Percentiles rank a stretch among this genome's conserved stretches.
Conservation (phyloP, 129 eudicot species). For the Erigeron canadensis region DNA sequence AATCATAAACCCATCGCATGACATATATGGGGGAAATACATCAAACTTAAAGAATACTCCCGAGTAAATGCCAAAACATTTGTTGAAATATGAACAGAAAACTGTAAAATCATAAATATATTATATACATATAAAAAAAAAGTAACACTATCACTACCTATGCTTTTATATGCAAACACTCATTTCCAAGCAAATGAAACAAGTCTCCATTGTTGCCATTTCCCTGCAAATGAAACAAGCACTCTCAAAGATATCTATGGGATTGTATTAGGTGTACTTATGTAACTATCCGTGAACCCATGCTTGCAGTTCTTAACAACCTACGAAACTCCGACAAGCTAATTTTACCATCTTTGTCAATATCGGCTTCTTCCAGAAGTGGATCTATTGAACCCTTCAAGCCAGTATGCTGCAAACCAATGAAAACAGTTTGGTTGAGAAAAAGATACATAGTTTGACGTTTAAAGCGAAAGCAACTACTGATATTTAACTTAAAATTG, state of each 20-base stretch:
- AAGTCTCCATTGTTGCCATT: slow-evolving; percentile 3
- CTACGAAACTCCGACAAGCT: slow-evolving; percentile 87
- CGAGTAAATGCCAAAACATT: background rate
- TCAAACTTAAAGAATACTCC: background rate
- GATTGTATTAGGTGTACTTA: slow-evolving; percentile 2
- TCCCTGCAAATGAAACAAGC: background rate
- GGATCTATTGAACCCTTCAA: slow-evolving; percentile 84
- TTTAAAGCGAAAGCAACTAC: slow-evolving; percentile 18
- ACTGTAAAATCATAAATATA: slow-evolving; percentile 9
- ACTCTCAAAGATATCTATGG: background rate
- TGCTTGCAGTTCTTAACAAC: slow-evolving; percentile 89
- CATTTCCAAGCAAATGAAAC: background rate
- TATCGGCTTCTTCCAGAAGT: slow-evolving; percentile 86
- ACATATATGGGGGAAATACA: background rate
- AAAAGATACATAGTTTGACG: slow-evolving; percentile 2
- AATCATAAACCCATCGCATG: background rate
- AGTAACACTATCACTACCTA: slow-evolving; percentile 16
- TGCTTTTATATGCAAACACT: background rate
- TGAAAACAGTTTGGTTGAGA: background rate
- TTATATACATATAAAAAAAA: background rate
- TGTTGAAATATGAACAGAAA: background rate
- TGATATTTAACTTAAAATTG: background rate
- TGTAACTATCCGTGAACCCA: slow-evolving; percentile 42
- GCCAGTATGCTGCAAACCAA: slow-evolving; percentile 62
- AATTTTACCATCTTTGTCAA: slow-evolving; percentile 89